These are phyloP conservation scores for Xylariaceae sp. DNA, from an alignment of 2,329 filamentous ascomycete genomes.

Conservation along the genomic window DNA sequence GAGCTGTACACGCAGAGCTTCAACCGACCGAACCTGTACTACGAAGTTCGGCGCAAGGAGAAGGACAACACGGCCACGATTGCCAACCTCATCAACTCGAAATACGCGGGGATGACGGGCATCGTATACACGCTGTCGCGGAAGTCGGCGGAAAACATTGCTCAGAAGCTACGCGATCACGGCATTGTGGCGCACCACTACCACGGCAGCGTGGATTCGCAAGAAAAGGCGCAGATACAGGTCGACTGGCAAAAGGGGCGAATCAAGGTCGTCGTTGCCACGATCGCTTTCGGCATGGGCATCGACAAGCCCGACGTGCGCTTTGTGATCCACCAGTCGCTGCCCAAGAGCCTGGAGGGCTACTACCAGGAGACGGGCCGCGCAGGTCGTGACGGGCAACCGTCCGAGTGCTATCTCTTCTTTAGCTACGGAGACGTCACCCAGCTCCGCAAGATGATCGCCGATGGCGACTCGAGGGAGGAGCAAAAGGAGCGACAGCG, in stretches of 20 bases:
- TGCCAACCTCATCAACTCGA: conserved; percentile 61
- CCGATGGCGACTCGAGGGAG: conserved; percentile 66
- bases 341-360: conserved; percentile 93
- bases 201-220: conserved; percentile 69
- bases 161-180: conserved; percentile 57
- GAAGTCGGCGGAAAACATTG: conserved; percentile 75
- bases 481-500: conserved; percentile 81
- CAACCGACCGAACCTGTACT: conserved; percentile 90
- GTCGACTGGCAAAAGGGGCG: conserved; percentile 74
- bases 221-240: conserved; percentile 67
- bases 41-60: conserved; percentile 72
- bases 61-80: conserved; percentile 51
- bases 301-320: conserved; percentile 97
- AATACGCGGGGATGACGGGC: conserved; percentile 68
- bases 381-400: conserved; percentile 83
- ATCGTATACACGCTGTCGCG: conserved; percentile 92
- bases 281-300: conserved; percentile 99
- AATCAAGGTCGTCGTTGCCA: conserved; percentile 89
- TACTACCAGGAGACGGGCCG: conserved; percentile 98
- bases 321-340: conserved; percentile 87
- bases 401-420: conserved; percentile 84
- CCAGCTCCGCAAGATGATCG: conserved; percentile 73
- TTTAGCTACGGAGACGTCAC: conserved; percentile 76
- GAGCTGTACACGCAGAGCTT: conserved; percentile 87
- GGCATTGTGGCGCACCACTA: conserved; percentile 76